Evolutionary conservation across 805 yeast genomes (phyloP).

Genomic region (Tetrapisispora namnaoensis): DNA sequence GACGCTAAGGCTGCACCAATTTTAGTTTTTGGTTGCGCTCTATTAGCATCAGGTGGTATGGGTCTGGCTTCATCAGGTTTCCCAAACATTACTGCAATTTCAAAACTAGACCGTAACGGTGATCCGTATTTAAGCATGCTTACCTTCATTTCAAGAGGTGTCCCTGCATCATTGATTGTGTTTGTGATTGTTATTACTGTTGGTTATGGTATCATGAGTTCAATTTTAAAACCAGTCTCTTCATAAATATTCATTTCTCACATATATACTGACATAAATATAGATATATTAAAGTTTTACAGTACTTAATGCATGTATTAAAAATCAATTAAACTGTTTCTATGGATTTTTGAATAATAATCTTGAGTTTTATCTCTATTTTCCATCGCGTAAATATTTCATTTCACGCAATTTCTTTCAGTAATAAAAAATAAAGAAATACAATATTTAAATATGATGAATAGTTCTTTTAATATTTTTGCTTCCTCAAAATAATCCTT

Average conservation of each 20-base stretch:
- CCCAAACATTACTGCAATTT: conserved; percentile 97
- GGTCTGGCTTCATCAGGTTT: conserved; percentile 95
- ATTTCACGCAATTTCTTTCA: background rate
- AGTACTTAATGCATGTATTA: background rate
- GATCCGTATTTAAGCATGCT: conserved; percentile 72
- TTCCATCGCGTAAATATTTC: background rate
- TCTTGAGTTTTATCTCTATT: background rate
- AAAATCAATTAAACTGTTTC: too few species aligned
- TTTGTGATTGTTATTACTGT: conserved; percentile 62
- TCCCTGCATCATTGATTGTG: conserved; percentile 73
- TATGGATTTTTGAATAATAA: too few species aligned
- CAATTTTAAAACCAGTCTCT: conserved; percentile 19
- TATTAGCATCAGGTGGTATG: conserved; percentile 90
- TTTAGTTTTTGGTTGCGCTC: conserved; percentile 37
- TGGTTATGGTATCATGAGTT: conserved; percentile 68
- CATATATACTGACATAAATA: background rate
- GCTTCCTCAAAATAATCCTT: too few species aligned
- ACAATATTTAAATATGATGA: too few species aligned
- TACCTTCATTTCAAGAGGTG: conserved; percentile 82
- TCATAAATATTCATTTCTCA: background rate
- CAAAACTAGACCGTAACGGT: conserved; percentile 89
- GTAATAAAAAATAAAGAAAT: background rate
- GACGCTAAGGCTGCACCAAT: conserved; percentile 59
- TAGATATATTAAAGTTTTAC: too few species aligned
- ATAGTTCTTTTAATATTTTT: too few species aligned